These are phyloP conservation scores for Pythium oligandrum DNA, from an alignment of 352 stramenopile species.

Conservation along the genomic window DNA sequence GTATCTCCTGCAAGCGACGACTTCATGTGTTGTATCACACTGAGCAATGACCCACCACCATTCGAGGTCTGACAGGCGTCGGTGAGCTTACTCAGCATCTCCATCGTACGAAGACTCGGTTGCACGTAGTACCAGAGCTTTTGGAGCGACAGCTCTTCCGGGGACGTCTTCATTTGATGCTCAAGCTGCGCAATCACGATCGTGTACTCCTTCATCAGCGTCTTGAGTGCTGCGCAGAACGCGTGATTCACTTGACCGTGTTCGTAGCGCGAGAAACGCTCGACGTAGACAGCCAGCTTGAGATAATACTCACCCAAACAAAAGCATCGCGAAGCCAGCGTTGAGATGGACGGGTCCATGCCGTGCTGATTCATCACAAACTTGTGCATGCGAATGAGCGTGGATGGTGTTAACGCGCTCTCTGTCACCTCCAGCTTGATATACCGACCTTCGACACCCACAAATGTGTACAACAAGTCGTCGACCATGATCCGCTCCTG, in stretches of 20 bases:
- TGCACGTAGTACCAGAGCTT: conserved; percentile 92
- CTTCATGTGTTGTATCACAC: conserved; percentile 84
- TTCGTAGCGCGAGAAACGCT: conserved; percentile 85
- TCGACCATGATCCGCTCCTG: conserved; percentile 84
- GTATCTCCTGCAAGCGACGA: conserved; percentile 73
- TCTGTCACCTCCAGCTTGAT: conserved; percentile 63
- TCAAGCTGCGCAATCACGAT: conserved; percentile 91
- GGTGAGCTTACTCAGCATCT: conserved; percentile 86
- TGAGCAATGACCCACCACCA: conserved; percentile 90
- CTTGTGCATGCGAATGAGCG: conserved; percentile 33
- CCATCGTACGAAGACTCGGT: conserved; percentile 89
- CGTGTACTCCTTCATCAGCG: conserved; percentile 91
- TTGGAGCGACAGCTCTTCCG: conserved; percentile 74
- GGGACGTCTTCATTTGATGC: conserved; percentile 47
- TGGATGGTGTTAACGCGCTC: conserved; percentile 10
- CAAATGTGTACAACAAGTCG: conserved; percentile 75
- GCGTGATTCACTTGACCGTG: conserved; percentile 93
- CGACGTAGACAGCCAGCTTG: conserved; percentile 68
- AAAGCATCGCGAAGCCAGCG: conserved; percentile 63
- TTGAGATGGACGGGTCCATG: conserved; percentile 80
- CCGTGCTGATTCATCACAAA: conserved; percentile 63
- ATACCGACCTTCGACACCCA: conserved; percentile 81
- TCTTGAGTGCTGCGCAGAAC: conserved; percentile 90
- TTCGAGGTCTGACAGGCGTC: conserved; percentile 62
- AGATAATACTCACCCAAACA: conserved; percentile 76